These are phyloP conservation scores for Moesziomyces antarcticus DNA, from an alignment of 1,284 basidiomycete genomes.

Conservation along the genomic window DNA sequence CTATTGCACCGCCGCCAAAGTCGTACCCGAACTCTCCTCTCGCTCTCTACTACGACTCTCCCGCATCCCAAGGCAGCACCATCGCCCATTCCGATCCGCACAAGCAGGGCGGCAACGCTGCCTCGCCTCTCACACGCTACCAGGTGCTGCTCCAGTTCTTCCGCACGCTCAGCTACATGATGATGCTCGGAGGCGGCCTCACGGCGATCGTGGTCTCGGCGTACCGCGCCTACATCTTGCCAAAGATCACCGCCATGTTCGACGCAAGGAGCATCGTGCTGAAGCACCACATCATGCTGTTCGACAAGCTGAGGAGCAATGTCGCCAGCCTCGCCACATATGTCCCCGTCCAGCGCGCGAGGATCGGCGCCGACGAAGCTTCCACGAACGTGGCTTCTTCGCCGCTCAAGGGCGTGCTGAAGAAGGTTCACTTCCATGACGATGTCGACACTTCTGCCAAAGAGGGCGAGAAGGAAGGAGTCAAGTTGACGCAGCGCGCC, in stretches of 20 bases:
- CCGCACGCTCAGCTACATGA: conserved; percentile 53
- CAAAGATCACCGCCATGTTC: conserved; percentile 54
- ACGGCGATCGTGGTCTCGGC: conserved; percentile 54
- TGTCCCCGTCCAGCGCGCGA: conserved; percentile 21
- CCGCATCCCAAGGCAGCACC: conserved; percentile 1
- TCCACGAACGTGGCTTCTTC: not conserved
- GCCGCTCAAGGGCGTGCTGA: conserved; percentile 44
- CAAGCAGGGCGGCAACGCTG: conserved; percentile 1
- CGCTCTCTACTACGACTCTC: conserved; percentile 56
- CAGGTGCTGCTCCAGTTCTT: conserved; percentile 62
- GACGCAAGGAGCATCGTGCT: conserved; percentile 54
- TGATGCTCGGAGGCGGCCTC: conserved; percentile 60
- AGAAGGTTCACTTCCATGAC: conserved; percentile 57
- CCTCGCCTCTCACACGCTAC: conserved; percentile 52
- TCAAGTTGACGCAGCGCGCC: conserved; percentile 34
- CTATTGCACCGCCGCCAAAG: conserved; percentile 31
- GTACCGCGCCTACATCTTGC: conserved; percentile 56
- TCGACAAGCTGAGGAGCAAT: conserved; percentile 37
- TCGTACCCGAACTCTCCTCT: conserved; percentile 62
- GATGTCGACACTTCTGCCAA: conserved; percentile 17
- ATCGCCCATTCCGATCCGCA: not conserved
- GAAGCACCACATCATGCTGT: conserved; percentile 52
- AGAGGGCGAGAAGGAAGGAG: conserved; percentile 28
- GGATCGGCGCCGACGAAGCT: conserved; percentile 6
- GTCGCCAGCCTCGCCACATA: conserved; percentile 32